Conservation (phyloP, 2,329 filamentous ascomycete species). For the Neospermospora avenae region DNA sequence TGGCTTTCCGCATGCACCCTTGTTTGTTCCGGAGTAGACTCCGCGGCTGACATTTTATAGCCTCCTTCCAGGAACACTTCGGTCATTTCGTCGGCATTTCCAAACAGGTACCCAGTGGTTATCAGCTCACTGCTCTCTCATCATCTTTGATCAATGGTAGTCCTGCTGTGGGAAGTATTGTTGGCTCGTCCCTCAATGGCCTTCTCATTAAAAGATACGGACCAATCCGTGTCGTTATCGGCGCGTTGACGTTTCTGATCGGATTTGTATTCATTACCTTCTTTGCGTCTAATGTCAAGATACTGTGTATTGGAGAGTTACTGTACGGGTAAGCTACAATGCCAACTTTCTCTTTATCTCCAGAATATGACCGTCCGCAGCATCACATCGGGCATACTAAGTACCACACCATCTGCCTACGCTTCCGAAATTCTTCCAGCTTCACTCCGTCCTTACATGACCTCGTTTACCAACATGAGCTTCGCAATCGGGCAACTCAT, state of each 20-base stretch:
- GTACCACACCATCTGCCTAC: slow-evolving; percentile 39
- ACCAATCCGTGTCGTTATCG: slow-evolving; percentile 45
- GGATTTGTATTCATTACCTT: slow-evolving; percentile 47
- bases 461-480: slow-evolving; percentile 42
- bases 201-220: slow-evolving; percentile 46
- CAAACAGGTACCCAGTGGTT: neutral
- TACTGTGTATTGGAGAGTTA: slow-evolving; percentile 44
- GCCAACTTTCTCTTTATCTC: neutral
- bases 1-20: neutral
- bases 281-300: slow-evolving; percentile 43
- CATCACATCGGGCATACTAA: slow-evolving; percentile 48
- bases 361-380: neutral
- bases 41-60: neutral
- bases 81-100: neutral
- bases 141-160: neutral
- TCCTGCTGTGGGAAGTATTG: neutral
- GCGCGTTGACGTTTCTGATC: slow-evolving; percentile 40
- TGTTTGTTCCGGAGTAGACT: neutral
- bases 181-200: slow-evolving; percentile 33
- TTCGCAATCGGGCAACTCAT: slow-evolving; percentile 44
- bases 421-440: slow-evolving; percentile 44
- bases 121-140: neutral
- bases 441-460: slow-evolving; percentile 42
- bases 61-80: neutral
- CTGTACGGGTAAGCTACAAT: slow-evolving; percentile 39